Conservation (phyloP, 2,329 filamentous ascomycete genomes). For the Verticillium klebahnii region DNA sequence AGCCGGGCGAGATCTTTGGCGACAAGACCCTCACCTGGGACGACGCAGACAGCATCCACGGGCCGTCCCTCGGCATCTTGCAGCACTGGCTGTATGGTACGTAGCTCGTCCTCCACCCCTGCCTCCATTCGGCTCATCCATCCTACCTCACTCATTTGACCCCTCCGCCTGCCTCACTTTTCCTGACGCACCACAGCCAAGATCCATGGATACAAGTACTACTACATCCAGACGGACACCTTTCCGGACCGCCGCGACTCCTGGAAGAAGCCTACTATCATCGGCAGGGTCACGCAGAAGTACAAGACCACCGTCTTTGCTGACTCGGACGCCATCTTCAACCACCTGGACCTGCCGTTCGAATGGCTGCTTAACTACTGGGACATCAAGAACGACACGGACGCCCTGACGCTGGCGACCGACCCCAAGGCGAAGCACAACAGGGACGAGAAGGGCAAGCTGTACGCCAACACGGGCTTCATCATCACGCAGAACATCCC, state of each 20-base stretch:
- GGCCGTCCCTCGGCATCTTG: conserved; percentile 33
- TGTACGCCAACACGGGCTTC: conserved; percentile 25
- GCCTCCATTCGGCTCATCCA: background rate
- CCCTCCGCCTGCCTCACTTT: conserved; percentile 12
- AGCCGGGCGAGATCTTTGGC: conserved; percentile 29
- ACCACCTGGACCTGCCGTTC: conserved; percentile 36
- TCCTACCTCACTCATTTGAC: background rate
- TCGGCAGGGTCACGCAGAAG: conserved; percentile 34
- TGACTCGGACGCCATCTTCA: conserved; percentile 40
- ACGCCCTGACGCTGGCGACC: conserved; percentile 35
- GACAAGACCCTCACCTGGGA: conserved; percentile 29
- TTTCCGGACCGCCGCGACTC: conserved; percentile 35
- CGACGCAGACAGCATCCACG: conserved; percentile 23
- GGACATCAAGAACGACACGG: conserved; percentile 31
- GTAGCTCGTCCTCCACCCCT: conserved; percentile 2
- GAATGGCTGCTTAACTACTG: conserved; percentile 45
- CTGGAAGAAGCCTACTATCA: conserved; percentile 40
- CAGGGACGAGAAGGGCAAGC: conserved; percentile 31
- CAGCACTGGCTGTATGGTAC: conserved; percentile 40
- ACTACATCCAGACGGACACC: conserved; percentile 33
- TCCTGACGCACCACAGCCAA: conserved; percentile 23
- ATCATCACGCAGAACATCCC: conserved; percentile 1
- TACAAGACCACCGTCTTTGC: conserved; percentile 38
- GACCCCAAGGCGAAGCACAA: conserved; percentile 33
- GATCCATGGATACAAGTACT: conserved; percentile 43